These are phyloP conservation scores for Hypoxylon sp. DNA, from an alignment of 2,329 filamentous ascomycete genomes.

Conservation along the genomic window DNA sequence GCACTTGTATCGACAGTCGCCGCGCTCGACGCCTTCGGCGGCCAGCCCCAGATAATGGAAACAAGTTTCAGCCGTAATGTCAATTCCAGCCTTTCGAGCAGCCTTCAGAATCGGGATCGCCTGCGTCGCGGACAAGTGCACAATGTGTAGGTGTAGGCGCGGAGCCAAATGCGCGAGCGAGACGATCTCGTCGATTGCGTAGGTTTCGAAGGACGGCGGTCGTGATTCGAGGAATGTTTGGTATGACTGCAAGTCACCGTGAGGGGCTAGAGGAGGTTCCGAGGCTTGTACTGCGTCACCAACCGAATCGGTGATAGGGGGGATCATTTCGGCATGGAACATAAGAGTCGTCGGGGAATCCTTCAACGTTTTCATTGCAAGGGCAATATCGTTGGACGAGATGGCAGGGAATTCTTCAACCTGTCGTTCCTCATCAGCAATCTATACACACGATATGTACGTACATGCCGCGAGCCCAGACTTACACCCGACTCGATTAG, in stretches of 20 bases:
- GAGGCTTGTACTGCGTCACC: conserved; percentile 81
- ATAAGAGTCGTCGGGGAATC: conserved; percentile 90
- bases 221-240: conserved; percentile 92
- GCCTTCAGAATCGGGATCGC: conserved; percentile 84
- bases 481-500: conserved; percentile 94
- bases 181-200: conserved; percentile 88
- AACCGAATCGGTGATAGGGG: conserved; percentile 84
- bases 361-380: conserved; percentile 84
- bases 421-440: conserved; percentile 58
- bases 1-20: conserved; percentile 94
- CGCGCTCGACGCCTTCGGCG: conserved; percentile 83
- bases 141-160: conserved; percentile 88
- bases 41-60: conserved; percentile 93
- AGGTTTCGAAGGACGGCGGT: conserved; percentile 90
- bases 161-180: conserved; percentile 84
- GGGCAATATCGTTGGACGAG: conserved; percentile 80
- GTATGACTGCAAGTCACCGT: conserved; percentile 82
- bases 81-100: conserved; percentile 79
- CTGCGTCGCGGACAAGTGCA: conserved; percentile 90
- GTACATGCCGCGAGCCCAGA: conserved; percentile 42
- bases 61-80: conserved; percentile 94
- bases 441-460: conserved; percentile 35
- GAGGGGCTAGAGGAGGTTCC: conserved; percentile 76
- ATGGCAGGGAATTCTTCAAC: conserved; percentile 97
- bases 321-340: conserved; percentile 99